Base-by-base conservation (phyloP, 2,329 filamentous ascomycete species). In the Xylaria sp. region DNA sequence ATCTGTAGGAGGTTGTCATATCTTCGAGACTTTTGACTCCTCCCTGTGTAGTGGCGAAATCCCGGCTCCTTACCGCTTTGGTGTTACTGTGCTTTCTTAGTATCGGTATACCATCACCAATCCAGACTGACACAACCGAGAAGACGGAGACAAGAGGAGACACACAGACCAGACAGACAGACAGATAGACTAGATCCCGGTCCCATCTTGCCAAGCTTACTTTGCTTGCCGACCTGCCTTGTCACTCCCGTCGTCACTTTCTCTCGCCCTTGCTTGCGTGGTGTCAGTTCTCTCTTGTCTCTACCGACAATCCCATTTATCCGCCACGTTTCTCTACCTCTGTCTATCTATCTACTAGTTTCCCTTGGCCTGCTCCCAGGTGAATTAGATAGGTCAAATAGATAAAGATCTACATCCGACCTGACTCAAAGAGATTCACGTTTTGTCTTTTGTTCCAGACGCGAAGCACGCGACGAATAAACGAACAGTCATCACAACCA, bases 401-500 rank as follows among this genome's bases (percentile, higher is more conserved):
- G n/a, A 57, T 50, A 32, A 57, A 39, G 55, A 50, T n/a, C 20
- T 54, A 44, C 37, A 25, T 55, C 1, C 10, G 34, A 8, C 34
- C n/a, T 12, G 32, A 20, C 20, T 46, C 48, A 68, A 61, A 61
- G 56, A 55, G 52, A 62, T 25, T 34, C 46, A 34, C 44, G 46
- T 66, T 51, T 28, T 15, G 32, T 48, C 62, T 32, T 41, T 62
- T 65, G 62, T 62, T 34, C 28, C 18, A 46, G 34, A 62, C 52
- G 8, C 57, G 15, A 60, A 37, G 66, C 66, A 68, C 65, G 44
- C 65, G 68, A 46, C 57, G 34, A 51, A 48, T 51, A 8, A 39
- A 39, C 28, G 37, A 60, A 52, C 41, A 52, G 32, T 28, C 28
- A 59, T 48, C 18, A 20, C 51, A 34, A 6, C 51, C 13, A 15